These are phyloP conservation scores for Coprinellus micaceus DNA, from an alignment of 768 basidiomycete species.

Conservation along the genomic window DNA sequence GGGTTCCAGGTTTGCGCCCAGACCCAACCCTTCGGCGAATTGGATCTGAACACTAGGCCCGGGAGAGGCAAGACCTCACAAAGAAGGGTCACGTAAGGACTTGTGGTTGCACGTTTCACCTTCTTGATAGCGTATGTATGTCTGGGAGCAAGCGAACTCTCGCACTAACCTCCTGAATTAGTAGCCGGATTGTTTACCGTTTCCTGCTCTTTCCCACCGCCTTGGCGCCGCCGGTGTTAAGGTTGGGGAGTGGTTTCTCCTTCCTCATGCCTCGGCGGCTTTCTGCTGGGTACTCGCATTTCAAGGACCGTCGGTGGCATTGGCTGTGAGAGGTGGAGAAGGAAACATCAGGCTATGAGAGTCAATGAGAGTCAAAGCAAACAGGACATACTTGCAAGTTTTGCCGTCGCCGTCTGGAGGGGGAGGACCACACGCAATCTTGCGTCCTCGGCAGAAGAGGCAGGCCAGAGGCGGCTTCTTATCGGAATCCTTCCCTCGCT, in stretches of 20 bases:
- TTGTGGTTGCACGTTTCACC: conserved; percentile 1
- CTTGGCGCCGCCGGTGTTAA: conserved; percentile 21
- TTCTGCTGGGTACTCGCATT: conserved; percentile 68
- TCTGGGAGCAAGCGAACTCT: neutral
- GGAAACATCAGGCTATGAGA: conserved; percentile 18
- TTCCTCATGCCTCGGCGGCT: conserved; percentile 68
- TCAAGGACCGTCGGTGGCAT: conserved; percentile 65
- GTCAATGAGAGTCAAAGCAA: conserved; percentile 10
- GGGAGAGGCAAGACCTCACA: neutral
- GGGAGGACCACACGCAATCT: conserved; percentile 67
- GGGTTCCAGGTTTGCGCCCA: neutral
- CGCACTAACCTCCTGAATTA: no score
- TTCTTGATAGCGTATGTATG: neutral
- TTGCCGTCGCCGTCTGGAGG: conserved; percentile 47
- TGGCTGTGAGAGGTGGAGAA: conserved; percentile 44
- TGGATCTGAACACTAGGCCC: neutral
- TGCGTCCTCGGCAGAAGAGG: conserved; percentile 62
- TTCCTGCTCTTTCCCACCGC: conserved; percentile 17
- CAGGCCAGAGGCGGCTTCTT: conserved; percentile 65
- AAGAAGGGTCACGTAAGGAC: neutral
- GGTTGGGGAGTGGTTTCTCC: conserved; percentile 31
- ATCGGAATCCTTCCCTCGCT: conserved; percentile 42
- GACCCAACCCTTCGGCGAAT: neutral
- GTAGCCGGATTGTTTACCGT: conserved; percentile 10
- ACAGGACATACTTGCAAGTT: conserved; percentile 60